Evolutionary conservation across 2,329 filamentous ascomycete genomes (phyloP).

Genomic region (Sclerotinia glacialis): DNA sequence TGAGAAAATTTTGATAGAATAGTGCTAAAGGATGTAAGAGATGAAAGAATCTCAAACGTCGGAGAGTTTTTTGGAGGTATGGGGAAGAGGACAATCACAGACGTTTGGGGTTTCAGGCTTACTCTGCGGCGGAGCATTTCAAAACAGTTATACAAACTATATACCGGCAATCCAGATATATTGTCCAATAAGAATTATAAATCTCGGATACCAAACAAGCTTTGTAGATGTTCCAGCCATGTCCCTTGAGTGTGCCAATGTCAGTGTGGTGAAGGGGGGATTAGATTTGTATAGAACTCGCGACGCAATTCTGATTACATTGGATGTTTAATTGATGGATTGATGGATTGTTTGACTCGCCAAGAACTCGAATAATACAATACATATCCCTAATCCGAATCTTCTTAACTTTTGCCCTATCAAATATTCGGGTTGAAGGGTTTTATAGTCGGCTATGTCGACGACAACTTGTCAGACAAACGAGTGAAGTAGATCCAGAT

Average conservation of each 20-base stretch:
- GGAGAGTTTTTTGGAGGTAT: conserved; percentile 1
- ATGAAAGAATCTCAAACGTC: conserved; percentile 15
- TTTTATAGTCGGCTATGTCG: neutral
- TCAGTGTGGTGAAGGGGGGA: neutral
- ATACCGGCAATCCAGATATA: neutral
- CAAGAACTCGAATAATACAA: neutral
- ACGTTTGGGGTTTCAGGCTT: conserved; percentile 15
- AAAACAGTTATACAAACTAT: neutral
- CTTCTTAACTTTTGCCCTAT: neutral
- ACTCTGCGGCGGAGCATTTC: conserved; percentile 1
- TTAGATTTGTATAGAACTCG: neutral
- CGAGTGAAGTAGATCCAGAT: neutral
- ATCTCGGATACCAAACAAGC: neutral
- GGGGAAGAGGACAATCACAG: neutral
- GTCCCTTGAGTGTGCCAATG: neutral
- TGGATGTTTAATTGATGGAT: too few species aligned
- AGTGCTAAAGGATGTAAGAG: conserved; percentile 6
- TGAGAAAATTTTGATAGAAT: neutral
- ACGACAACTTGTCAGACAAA: neutral
- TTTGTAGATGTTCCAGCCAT: neutral
- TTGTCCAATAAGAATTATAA: neutral
- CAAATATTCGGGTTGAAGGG: neutral
- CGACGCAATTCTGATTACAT: neutral
- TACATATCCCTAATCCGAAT: neutral
- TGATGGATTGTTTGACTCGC: neutral